Evolutionary conservation across 2,329 filamentous ascomycete species (phyloP).

Genomic region (Pseudogymnoascus verrucosus): DNA sequence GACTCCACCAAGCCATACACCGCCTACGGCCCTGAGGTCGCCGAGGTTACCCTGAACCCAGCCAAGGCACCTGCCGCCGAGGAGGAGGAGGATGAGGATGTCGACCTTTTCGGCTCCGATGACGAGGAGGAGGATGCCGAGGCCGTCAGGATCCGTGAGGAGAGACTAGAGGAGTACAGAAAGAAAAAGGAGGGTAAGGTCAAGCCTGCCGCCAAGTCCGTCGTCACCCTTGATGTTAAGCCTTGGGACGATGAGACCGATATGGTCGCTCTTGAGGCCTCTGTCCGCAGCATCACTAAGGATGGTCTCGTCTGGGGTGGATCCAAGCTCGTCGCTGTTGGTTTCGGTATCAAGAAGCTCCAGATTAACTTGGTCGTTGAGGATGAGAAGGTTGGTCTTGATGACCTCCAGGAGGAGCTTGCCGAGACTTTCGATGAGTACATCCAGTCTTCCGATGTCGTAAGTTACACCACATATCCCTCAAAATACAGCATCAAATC

Average conservation of each 20-base stretch:
- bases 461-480: slow-evolving; percentile 30
- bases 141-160: slow-evolving; percentile 74
- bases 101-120: slow-evolving; percentile 89
- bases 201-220: slow-evolving; percentile 90
- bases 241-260: slow-evolving; percentile 98
- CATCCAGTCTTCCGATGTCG: slow-evolving; percentile 89
- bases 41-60: slow-evolving; percentile 73
- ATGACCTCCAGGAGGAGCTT: slow-evolving; percentile 83
- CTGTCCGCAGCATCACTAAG: slow-evolving; percentile 76
- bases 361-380: slow-evolving; percentile 98
- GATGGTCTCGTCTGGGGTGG: slow-evolving; percentile 96
- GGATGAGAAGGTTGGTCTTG: slow-evolving; percentile 87
- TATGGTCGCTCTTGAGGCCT: slow-evolving; percentile 71
- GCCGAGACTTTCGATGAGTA: slow-evolving; percentile 76
- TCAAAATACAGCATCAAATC: not conserved
- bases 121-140: slow-evolving; percentile 92
- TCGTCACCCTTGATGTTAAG: slow-evolving; percentile 95
- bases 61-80: slow-evolving; percentile 68
- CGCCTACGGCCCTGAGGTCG: slow-evolving; percentile 79
- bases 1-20: slow-evolving; percentile 85
- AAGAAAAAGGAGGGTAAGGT: slow-evolving; percentile 94
- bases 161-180: slow-evolving; percentile 86
- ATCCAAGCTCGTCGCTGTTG: slow-evolving; percentile 80
- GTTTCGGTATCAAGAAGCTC: slow-evolving; percentile 98
- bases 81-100: slow-evolving; percentile 71